Conservation (phyloP, 441 rosid species). For the Populus hybrid region DNA sequence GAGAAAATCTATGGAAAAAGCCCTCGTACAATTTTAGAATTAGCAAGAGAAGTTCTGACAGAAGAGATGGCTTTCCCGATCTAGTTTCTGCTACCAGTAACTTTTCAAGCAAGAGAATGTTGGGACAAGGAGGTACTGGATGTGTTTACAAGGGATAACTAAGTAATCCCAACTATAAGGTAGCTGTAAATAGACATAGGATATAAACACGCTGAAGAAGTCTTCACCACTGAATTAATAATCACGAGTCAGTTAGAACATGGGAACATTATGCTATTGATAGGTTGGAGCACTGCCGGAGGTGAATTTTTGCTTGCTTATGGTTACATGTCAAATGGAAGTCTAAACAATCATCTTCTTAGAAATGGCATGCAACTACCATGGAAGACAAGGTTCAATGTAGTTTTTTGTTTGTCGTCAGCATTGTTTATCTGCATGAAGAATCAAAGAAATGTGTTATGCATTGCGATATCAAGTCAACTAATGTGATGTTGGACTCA, state of each 20-base stretch:
- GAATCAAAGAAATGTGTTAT: neutral
- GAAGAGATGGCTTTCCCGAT: neutral
- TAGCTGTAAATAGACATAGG: neutral
- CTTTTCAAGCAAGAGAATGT: neutral
- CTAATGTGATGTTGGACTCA: neutral
- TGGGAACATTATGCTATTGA: neutral
- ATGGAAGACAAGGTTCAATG: neutral
- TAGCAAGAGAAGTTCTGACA: no score
- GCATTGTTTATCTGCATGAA: no score
- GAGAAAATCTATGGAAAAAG: no score
- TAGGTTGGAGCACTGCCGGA: neutral
- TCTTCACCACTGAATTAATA: neutral
- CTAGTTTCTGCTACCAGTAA: neutral
- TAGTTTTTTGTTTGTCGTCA: neutral
- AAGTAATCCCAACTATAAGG: neutral
- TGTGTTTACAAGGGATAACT: neutral
- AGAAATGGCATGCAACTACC: neutral
- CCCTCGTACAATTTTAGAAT: no score
- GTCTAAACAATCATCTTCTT: neutral
- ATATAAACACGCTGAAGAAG: neutral
- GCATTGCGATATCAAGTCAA: neutral
- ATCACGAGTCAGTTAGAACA: neutral
- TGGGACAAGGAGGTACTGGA: neutral
- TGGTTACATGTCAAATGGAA: neutral
- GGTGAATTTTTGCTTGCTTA: neutral